Conservation (phyloP, 2,329 filamentous ascomycete species). For the Xylaria polymorpha region DNA sequence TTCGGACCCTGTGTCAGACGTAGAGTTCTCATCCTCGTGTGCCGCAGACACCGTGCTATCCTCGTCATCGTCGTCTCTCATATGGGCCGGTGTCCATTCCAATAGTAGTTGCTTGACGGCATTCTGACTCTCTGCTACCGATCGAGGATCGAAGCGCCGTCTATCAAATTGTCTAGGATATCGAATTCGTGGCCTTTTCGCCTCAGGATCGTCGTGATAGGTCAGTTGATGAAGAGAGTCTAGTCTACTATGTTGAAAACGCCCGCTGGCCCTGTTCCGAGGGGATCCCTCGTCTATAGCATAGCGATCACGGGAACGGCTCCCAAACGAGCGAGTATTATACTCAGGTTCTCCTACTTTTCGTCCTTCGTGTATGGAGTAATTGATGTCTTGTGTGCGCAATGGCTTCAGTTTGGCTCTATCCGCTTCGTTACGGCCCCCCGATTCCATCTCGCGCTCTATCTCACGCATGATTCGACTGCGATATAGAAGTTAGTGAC, state of each 20-base stretch:
- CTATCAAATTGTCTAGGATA: constrained; percentile 8
- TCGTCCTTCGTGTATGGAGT: neutral
- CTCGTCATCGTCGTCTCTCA: neutral
- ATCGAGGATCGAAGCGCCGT: neutral
- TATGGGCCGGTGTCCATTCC: constrained; percentile 4
- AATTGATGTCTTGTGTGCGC: neutral
- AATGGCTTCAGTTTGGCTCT: neutral
- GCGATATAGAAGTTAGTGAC: neutral
- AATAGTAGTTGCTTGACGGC: constrained; percentile 3
- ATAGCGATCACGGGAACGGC: neutral
- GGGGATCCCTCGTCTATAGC: neutral
- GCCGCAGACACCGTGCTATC: too few species aligned
- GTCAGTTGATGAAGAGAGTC: neutral
- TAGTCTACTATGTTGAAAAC: neutral
- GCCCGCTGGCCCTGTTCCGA: neutral
- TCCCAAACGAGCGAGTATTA: neutral
- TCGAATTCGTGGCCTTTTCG: neutral
- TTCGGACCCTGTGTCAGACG: neutral
- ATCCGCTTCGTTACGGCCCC: neutral
- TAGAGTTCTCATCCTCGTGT: neutral
- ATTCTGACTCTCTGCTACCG: neutral
- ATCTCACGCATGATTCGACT: neutral
- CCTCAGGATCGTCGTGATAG: neutral
- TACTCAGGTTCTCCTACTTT: neutral
- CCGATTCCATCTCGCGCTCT: too few species aligned